A percentile compares a stretch with the other conserved stretches of the same genome.
phyloP scores from a whole-genome alignment of 2,329 filamentous ascomycete genomes.

The Neonectria faginata region DNA sequence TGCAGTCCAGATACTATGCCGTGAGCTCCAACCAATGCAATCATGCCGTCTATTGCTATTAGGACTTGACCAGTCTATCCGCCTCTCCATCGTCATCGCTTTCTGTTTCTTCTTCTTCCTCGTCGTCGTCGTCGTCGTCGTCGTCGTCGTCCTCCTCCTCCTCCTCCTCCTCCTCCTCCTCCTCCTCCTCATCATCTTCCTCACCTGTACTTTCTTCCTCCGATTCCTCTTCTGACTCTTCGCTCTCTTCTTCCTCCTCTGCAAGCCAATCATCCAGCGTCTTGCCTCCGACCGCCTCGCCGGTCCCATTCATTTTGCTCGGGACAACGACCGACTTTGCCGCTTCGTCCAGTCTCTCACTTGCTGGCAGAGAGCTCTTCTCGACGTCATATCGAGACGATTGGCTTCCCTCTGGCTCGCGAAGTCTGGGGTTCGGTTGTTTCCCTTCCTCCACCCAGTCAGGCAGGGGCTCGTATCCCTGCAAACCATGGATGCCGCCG shows the following conservation, averaged over 20 bases:
- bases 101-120: slow-evolving; percentile 61
- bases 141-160: slow-evolving; percentile 53
- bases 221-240: slow-evolving; percentile 65
- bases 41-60: slow-evolving; percentile 38
- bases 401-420: slow-evolving; percentile 66
- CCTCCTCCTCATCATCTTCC: slow-evolving; percentile 63
- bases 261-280: slow-evolving; percentile 94
- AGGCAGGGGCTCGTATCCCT: slow-evolving; percentile 83
- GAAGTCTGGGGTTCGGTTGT: slow-evolving; percentile 81
- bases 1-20: neutral
- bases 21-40: slow-evolving; percentile 17
- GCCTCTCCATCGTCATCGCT: slow-evolving; percentile 60
- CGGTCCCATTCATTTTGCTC: slow-evolving; percentile 62
- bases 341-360: slow-evolving; percentile 72
- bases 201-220: slow-evolving; percentile 61
- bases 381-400: slow-evolving; percentile 49
- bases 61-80: slow-evolving; percentile 57
- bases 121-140: slow-evolving; percentile 35
- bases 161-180: slow-evolving; percentile 64
- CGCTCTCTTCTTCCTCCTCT: slow-evolving; percentile 72
- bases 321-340: slow-evolving; percentile 51
- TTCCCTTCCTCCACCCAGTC: slow-evolving; percentile 84
- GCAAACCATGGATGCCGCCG: slow-evolving; percentile 77
- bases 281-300: slow-evolving; percentile 73
- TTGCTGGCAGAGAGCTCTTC: slow-evolving; percentile 64